These are phyloP conservation scores for Penicillium sp. DNA, from an alignment of 2,329 filamentous ascomycete species.

Conservation along the genomic window DNA sequence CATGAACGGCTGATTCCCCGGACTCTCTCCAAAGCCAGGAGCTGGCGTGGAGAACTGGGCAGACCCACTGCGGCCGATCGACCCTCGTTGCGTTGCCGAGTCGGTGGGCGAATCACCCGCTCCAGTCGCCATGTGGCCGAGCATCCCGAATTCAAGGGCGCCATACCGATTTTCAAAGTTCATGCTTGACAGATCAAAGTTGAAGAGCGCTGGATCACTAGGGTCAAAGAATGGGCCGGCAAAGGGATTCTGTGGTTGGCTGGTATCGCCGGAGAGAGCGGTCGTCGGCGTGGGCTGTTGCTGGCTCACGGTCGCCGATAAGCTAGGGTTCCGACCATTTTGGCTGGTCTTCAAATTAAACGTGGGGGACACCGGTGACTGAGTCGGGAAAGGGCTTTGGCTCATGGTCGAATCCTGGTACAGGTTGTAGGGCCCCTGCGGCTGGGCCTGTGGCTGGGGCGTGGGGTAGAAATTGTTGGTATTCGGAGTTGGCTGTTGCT, in stretches of 20 bases:
- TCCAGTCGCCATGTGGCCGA: conserved; percentile 92
- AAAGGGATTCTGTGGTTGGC: conserved; percentile 44
- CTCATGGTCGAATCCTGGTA: conserved; percentile 49
- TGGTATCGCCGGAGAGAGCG: conserved; percentile 49
- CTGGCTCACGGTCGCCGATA: conserved; percentile 46
- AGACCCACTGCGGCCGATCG: conserved; percentile 44
- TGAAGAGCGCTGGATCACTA: conserved; percentile 88
- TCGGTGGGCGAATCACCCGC: conserved; percentile 77
- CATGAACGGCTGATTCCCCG: conserved; percentile 45
- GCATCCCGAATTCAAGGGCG: conserved; percentile 90
- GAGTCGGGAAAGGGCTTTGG: conserved; percentile 56
- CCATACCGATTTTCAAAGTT: conserved; percentile 97
- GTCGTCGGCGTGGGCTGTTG: conserved; percentile 44
- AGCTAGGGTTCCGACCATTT: conserved; percentile 34
- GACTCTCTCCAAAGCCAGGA: conserved; percentile 47
- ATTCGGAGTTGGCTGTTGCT: conserved; percentile 18
- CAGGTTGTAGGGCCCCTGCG: conserved; percentile 40
- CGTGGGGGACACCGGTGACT: conserved; percentile 70
- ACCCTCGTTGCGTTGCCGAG: conserved; percentile 46
- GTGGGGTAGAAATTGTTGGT: conserved; percentile 35
- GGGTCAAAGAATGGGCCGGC: conserved; percentile 72
- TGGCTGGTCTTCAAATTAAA: conserved; percentile 56
- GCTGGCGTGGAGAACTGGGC: conserved; percentile 41
- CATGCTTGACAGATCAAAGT: conserved; percentile 89
- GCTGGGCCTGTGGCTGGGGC: conserved; percentile 31